Conservation (phyloP, 169 alveolate species). For the Cryptosporidium muris region DNA sequence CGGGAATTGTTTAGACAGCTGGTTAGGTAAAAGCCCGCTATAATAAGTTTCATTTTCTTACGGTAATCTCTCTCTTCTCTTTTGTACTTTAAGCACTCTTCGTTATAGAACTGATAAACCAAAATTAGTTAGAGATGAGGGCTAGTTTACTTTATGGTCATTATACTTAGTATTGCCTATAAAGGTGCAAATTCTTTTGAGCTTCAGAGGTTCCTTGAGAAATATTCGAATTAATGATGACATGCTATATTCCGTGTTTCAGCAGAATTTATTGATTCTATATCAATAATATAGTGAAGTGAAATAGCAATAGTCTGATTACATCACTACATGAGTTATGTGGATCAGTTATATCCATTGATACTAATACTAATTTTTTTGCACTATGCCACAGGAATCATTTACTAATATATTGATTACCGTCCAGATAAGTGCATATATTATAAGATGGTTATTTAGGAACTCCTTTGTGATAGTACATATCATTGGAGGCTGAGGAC, state of each 20-base stretch:
- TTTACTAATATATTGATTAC: slow-evolving; percentile 2
- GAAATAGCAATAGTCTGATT: no score
- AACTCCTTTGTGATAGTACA: slow-evolving; percentile 34
- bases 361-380: not conserved
- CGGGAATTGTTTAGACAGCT: slow-evolving; percentile 47
- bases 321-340: not conserved
- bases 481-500: slow-evolving; percentile 68
- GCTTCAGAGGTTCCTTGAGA: not conserved
- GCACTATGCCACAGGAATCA: slow-evolving; percentile 70
- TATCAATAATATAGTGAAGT: no score
- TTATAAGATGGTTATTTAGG: slow-evolving; percentile 33
- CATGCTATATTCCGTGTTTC: slow-evolving; percentile 71
- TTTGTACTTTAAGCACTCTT: no score
- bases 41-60: not conserved
- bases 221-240: slow-evolving; percentile 20
- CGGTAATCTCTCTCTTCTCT: not conserved
- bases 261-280: slow-evolving; percentile 12
- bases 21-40: slow-evolving; percentile 13
- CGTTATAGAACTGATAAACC: no score
- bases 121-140: no score
- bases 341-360: slow-evolving; percentile 48
- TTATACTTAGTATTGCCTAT: no score
- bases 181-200: no score
- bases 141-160: no score
- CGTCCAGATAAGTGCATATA: slow-evolving; percentile 62